Percentiles rank a stretch among this genome's conserved stretches.
Evolutionary conservation across 768 basidiomycete genomes (phyloP).

Genomic region (Boletus coccyginus): DNA sequence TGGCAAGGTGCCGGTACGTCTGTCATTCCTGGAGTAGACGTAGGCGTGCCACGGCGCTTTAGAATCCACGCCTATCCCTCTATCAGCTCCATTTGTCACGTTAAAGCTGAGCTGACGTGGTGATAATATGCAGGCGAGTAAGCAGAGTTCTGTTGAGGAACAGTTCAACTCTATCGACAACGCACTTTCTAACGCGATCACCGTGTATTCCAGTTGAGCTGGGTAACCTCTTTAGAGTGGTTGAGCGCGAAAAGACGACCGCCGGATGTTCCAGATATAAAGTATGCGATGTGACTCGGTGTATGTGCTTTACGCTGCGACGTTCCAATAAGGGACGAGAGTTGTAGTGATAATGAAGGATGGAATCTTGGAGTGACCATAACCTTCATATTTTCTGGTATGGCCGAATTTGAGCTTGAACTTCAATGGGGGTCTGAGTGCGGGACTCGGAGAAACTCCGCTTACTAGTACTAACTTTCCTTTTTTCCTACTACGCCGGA

Average conservation of each 20-base stretch:
- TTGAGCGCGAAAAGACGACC: neutral
- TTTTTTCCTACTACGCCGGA: too few relatives aligned
- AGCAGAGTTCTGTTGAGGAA: neutral
- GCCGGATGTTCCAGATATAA: neutral
- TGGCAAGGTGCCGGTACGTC: slow-evolving; percentile 1
- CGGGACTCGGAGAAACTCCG: too few relatives aligned
- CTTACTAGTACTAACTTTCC: too few relatives aligned
- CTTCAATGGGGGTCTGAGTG: too few relatives aligned
- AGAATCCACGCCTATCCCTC: neutral
- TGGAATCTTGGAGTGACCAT: too few relatives aligned
- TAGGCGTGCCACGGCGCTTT: neutral
- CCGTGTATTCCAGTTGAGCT: neutral
- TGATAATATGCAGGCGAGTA: neutral
- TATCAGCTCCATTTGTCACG: too few relatives aligned
- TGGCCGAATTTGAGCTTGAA: too few relatives aligned
- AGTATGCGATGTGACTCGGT: neutral
- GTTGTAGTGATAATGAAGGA: too few relatives aligned
- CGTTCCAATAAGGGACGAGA: too few relatives aligned
- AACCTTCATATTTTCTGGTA: too few relatives aligned
- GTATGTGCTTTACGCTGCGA: neutral
- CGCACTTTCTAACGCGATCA: neutral
- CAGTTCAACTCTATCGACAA: neutral
- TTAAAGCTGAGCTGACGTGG: neutral
- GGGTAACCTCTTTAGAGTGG: neutral
- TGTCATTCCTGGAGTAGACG: neutral